Conservation (phyloP, 352 stramenopile species). For the Saprolegnia diclina region DNA sequence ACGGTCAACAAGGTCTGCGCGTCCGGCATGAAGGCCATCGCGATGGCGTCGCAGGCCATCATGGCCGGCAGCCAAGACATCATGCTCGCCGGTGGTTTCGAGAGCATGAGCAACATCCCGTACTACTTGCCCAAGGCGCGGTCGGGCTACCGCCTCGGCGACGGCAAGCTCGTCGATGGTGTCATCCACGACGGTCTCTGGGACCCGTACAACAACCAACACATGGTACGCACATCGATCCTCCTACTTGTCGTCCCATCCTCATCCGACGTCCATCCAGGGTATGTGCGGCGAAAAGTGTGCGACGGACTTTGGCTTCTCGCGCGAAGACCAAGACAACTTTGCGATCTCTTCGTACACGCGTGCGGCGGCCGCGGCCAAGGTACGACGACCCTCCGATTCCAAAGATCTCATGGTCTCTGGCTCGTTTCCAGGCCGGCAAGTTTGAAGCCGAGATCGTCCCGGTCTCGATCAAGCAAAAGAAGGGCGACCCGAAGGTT, state of each 20-base stretch:
- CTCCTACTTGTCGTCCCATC: not conserved
- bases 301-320: conserved; percentile 73
- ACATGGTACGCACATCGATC: conserved; percentile 41
- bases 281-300: conserved; percentile 92
- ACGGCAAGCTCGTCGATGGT: conserved; percentile 82
- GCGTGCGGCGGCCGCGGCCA: conserved; percentile 51
- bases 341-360: conserved; percentile 91
- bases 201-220: conserved; percentile 96
- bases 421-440: conserved; percentile 35
- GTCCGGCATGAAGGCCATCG: conserved; percentile 86
- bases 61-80: conserved; percentile 78
- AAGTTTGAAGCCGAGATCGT: conserved; percentile 83
- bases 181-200: conserved; percentile 95
- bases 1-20: conserved; percentile 99
- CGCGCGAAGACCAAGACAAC: conserved; percentile 89
- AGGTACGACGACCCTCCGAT: conserved; percentile 2
- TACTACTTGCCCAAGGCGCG: conserved; percentile 94
- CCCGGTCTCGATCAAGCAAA: conserved; percentile 61
- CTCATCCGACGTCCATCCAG: conserved; percentile 47
- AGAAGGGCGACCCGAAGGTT: conserved; percentile 33
- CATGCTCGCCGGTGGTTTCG: conserved; percentile 92
- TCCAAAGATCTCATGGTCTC: not conserved
- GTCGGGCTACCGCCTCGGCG: conserved; percentile 88
- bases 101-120: conserved; percentile 98
- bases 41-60: conserved; percentile 85